phyloP scores from a whole-genome alignment of 306 rosid species.

The Cicer yamashitae region DNA sequence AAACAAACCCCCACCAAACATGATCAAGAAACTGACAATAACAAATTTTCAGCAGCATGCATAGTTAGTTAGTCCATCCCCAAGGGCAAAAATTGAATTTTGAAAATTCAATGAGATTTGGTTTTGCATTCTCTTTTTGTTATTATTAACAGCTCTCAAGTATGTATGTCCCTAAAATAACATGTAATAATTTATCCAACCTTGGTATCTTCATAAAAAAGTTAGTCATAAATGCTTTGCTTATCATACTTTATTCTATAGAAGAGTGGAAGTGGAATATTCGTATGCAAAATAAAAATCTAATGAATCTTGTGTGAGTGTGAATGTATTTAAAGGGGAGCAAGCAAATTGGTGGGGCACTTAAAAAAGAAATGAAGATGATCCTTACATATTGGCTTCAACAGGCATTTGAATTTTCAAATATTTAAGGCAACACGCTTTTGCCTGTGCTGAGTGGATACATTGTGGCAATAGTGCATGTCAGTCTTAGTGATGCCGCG shows the following conservation, averaged over 20 bases:
- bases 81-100: conserved; percentile 37
- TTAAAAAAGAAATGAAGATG: conserved; percentile 1
- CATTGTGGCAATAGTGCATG: conserved; percentile 50
- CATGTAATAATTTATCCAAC: background rate
- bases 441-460: conserved; percentile 43
- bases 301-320: background rate
- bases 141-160: conserved; percentile 42
- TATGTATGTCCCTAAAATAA: conserved; percentile 13
- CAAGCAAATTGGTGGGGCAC: conserved; percentile 20
- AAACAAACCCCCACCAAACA: conserved; percentile 39
- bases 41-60: conserved; percentile 45
- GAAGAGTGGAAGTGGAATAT: conserved; percentile 38
- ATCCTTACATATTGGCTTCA: conserved; percentile 4
- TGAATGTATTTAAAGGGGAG: background rate
- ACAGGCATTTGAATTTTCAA: background rate
- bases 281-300: background rate
- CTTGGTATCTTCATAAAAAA: background rate
- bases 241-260: background rate
- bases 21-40: conserved; percentile 36
- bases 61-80: conserved; percentile 37
- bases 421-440: conserved; percentile 16
- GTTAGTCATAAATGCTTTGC: background rate
- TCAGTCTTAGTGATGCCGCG: conserved; percentile 24
- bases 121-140: conserved; percentile 26
- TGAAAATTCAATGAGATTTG: conserved; percentile 35